Evolutionary conservation across 345 rosid genomes (phyloP).

Genomic region (Ceriops decandra): DNA sequence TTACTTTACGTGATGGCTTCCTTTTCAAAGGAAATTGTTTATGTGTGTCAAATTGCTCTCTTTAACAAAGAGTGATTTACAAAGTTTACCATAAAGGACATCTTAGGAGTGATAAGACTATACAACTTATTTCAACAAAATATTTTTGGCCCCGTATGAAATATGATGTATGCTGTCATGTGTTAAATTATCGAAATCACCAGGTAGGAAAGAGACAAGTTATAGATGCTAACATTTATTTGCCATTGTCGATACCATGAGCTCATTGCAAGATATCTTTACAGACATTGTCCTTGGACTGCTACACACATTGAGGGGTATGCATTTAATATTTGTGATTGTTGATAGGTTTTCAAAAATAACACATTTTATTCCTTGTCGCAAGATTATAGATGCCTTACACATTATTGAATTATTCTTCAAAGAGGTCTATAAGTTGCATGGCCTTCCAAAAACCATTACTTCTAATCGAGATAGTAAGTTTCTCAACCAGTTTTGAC

Average conservation of each 20-base stretch:
- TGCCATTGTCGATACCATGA: neutral
- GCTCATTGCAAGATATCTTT: neutral
- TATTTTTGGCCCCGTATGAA: neutral
- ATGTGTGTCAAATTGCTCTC: neutral
- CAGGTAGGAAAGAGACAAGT: neutral
- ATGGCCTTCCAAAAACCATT: neutral
- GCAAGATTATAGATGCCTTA: too few species aligned
- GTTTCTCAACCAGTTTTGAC: neutral
- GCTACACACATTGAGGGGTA: too few species aligned
- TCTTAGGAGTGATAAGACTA: neutral
- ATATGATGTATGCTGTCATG: neutral
- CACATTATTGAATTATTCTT: too few species aligned
- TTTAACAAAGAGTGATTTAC: neutral
- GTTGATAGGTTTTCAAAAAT: too few species aligned
- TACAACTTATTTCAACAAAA: fast-evolving
- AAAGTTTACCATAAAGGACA: neutral
- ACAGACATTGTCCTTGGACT: too few species aligned
- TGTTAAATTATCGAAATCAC: neutral
- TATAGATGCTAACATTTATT: neutral
- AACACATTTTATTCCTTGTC: too few species aligned
- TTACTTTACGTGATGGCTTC: neutral
- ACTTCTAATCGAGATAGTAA: neutral
- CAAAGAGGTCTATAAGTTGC: too few species aligned
- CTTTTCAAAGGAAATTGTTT: neutral
- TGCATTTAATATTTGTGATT: too few species aligned